These are phyloP conservation scores for Solanum bulbocastanum DNA, from an alignment of 257 asterid species.

Conservation along the genomic window DNA sequence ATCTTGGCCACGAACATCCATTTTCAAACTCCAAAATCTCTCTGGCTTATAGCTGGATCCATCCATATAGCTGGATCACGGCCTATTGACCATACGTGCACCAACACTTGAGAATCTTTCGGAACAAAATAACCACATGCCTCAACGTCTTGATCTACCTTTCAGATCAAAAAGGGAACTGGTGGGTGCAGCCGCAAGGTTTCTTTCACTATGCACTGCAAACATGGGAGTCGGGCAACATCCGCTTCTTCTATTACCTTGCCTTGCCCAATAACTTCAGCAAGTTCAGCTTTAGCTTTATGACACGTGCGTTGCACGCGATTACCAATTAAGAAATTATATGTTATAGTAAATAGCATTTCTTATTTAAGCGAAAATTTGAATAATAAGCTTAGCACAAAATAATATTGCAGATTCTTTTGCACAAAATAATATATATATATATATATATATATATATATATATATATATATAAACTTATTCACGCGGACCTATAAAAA, in stretches of 20 bases:
- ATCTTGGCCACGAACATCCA: conserved; percentile 48
- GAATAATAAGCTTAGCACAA: too few relatives aligned
- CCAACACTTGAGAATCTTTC: conserved; percentile 40
- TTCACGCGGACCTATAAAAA: too few relatives aligned
- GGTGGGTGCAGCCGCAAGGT: conserved; percentile 66
- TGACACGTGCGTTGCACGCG: too few relatives aligned
- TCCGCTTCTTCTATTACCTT: conserved; percentile 39
- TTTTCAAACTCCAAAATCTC: conserved; percentile 33
- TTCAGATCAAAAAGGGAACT: conserved; percentile 56
- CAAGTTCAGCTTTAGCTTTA: conserved; percentile 44
- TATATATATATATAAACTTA: too few relatives aligned
- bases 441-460: too few relatives aligned
- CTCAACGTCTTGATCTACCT: conserved; percentile 33
- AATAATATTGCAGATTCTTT: too few relatives aligned
- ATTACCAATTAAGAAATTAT: too few relatives aligned
- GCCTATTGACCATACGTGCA: conserved; percentile 59
- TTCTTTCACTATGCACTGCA: conserved; percentile 45
- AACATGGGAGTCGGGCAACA: conserved; percentile 39
- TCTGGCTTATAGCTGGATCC: conserved; percentile 60
- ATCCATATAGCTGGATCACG: conserved; percentile 49
- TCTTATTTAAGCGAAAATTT: too few relatives aligned
- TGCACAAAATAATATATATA: too few relatives aligned
- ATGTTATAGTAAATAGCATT: too few relatives aligned
- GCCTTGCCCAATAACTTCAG: conserved; percentile 39
- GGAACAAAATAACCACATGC: conserved; percentile 42